Percentiles rank a stretch among this genome's conserved stretches.
Evolutionary conservation across 1,284 basidiomycete species (phyloP).

Genomic region (Inonotus hispidus): DNA sequence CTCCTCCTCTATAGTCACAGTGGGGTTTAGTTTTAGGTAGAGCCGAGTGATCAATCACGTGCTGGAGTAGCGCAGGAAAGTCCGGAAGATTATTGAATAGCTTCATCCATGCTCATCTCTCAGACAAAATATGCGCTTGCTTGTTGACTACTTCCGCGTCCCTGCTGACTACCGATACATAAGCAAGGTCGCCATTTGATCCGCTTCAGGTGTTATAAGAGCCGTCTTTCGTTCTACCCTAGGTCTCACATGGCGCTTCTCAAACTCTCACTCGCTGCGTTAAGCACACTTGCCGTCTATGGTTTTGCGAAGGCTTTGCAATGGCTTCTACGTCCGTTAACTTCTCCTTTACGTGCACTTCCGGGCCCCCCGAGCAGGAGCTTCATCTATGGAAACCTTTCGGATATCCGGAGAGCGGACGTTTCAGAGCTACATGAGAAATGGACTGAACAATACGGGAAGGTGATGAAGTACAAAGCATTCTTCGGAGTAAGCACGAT

Average conservation of each 20-base stretch:
- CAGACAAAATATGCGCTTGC: background rate
- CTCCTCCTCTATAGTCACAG: too few relatives aligned
- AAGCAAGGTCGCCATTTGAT: background rate
- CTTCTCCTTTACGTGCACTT: conserved; percentile 39
- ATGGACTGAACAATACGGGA: conserved; percentile 25
- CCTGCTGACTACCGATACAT: background rate
- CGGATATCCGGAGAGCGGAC: conserved; percentile 30
- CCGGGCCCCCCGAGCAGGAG: conserved; percentile 46
- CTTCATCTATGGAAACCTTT: conserved; percentile 49
- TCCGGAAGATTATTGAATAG: background rate
- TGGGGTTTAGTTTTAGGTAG: background rate
- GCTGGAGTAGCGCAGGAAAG: background rate
- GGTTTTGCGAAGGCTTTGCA: background rate
- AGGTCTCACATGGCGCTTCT: background rate
- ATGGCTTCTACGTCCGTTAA: background rate
- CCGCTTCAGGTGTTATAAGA: background rate
- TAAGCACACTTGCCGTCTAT: background rate
- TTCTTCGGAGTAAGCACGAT: conserved; percentile 19
- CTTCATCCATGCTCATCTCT: too few relatives aligned
- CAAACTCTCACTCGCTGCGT: background rate
- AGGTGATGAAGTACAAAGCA: conserved; percentile 17
- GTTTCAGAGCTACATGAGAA: conserved; percentile 6
- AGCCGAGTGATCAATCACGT: too few relatives aligned
- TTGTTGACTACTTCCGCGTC: background rate
- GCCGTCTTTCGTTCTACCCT: background rate